Evolutionary conservation across 1,284 basidiomycete genomes (phyloP), one percentile per base, ranked within the genome.

Genomic region (Austroboletus novae-zelandiae): DNA sequence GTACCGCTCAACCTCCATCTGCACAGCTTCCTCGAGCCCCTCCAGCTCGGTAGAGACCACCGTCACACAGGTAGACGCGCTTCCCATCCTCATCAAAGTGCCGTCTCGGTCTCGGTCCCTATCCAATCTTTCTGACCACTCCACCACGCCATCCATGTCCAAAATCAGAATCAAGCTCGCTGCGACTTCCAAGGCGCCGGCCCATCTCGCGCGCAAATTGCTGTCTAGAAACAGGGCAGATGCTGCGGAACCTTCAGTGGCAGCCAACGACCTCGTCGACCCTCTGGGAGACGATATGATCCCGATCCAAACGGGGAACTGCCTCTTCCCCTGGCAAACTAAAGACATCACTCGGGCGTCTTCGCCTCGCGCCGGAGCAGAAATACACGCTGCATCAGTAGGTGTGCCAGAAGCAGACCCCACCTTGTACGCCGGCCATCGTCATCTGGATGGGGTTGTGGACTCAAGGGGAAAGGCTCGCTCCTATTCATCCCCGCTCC

Each of bases 401-500:
- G 7, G 37, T 14, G 17, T 40, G 27, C 41, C 50, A 25, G 65
- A 27, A 27, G 25, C 25, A 27, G 25, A 27, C 25, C 25, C 51
- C n/a, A 30, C 45, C 11, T 62, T 54, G 55, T 53, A 35, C 46
- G 44, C 51, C 32, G 56, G 57, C 43, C 30, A 37, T 34, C 37
- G 35, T 43, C 43, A 42, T 30, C 36, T 51, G 35, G 64, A 66
- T 3, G 56, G 52, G 7, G 37, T 57, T 27, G 39, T 44, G 18
- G 50, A 54, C 11, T 40, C 78, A 32, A 80, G 73, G 55, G 64
- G 68, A 45, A 84, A 83, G 60, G 72, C 70, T n/a, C 78, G 84
- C 27, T 84, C 84, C 14, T 75, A 81, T 54, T 86, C 85, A 4
- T 79, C 76, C 17, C 84, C 85, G 0, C 70, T 79, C 45, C 83